phyloP scores from a whole-genome alignment of 305 asterid genomes.

The Galium porrigens region DNA sequence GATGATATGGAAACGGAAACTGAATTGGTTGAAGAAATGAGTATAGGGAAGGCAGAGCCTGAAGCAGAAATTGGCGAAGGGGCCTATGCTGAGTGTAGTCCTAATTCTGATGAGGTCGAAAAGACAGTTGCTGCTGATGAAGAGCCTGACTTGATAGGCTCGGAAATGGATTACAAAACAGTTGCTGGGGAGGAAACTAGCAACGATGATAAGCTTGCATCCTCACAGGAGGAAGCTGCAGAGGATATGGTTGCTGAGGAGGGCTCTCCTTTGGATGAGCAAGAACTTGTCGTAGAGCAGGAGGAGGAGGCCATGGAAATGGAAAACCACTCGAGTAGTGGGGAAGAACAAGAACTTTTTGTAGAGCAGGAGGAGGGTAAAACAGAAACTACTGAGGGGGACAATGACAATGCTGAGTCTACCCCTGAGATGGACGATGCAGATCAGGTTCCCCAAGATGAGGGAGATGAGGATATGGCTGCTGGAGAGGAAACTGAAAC shows the following conservation, averaged over 20 bases:
- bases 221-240: constrained; percentile 41
- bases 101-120: constrained; percentile 40
- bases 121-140: constrained; percentile 41
- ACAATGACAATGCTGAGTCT: constrained; percentile 36
- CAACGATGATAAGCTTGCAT: constrained; percentile 32
- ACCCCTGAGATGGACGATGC: constrained; percentile 37
- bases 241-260: constrained; percentile 36
- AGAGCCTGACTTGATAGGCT: constrained; percentile 42
- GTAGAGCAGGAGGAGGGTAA: constrained; percentile 19
- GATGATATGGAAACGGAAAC: constrained; percentile 47
- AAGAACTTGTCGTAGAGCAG: not conserved
- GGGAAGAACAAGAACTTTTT: constrained; percentile 16
- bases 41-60: constrained; percentile 15
- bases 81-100: constrained; percentile 36
- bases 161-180: constrained; percentile 69
- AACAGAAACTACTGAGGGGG: constrained; percentile 31
- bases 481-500: constrained; percentile 75
- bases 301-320: constrained; percentile 38
- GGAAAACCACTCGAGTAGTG: constrained; percentile 40
- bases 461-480: constrained; percentile 40
- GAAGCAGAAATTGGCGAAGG: constrained; percentile 33
- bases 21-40: not conserved
- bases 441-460: constrained; percentile 33
- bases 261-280: constrained; percentile 37
- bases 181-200: constrained; percentile 30